Conservation (phyloP, 139 green algal genomes). For the Raphidocelis subcapitata region DNA sequence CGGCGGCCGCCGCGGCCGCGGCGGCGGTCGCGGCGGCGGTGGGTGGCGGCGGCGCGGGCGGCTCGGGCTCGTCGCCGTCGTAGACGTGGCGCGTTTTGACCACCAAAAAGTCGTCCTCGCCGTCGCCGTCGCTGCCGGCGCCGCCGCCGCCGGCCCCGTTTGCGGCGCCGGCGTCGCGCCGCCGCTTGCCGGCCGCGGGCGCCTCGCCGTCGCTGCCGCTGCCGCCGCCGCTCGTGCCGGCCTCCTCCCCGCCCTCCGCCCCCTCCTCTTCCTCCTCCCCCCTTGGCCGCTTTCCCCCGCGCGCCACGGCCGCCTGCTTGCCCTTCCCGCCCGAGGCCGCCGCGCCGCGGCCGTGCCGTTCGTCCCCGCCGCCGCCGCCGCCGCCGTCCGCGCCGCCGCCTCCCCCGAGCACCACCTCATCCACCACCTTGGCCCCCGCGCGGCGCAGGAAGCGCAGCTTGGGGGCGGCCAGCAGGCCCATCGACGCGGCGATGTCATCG, state of each 20-base stretch:
- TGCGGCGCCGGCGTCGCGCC: no score
- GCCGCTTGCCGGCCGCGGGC: neutral
- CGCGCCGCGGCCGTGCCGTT: conserved; percentile 5
- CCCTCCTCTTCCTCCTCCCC: neutral
- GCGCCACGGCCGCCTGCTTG: neutral
- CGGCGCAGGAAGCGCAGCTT: conserved; percentile 79
- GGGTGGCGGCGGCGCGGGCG: neutral
- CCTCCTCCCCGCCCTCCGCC: neutral
- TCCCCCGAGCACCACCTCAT: conserved; percentile 38
- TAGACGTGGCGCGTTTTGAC: conserved; percentile 53
- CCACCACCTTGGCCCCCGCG: conserved; percentile 33
- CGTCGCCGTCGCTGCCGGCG: conserved; percentile 4
- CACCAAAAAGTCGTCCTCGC: conserved; percentile 52
- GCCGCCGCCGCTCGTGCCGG: conserved; percentile 2
- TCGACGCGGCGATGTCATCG: conserved; percentile 70
- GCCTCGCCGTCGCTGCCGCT: neutral
- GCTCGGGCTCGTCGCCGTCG: conserved; percentile 20
- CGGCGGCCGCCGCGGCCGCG: conserved; percentile 7
- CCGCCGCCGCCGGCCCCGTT: neutral
- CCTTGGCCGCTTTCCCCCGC: neutral
- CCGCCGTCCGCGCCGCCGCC: conserved; percentile 2
- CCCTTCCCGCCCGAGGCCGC: conserved; percentile 3
- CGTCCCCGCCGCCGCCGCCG: conserved; percentile 17
- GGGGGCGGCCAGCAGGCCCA: conserved; percentile 81
- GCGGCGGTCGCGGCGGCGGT: neutral